These are phyloP conservation scores for Citrus glauca DNA, from an alignment of 345 rosid genomes.

Conservation along the genomic window DNA sequence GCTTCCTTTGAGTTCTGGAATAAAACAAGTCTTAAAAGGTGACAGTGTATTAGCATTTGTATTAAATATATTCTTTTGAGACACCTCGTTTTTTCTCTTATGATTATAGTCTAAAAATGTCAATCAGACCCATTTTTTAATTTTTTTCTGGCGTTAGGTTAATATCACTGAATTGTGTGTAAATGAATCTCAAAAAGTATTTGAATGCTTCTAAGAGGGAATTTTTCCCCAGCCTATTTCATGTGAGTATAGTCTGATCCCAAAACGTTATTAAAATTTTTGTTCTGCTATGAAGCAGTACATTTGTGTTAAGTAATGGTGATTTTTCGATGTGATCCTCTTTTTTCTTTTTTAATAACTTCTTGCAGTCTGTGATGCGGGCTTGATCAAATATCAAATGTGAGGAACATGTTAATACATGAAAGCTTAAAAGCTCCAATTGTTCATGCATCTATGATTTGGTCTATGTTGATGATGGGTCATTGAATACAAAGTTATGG, in stretches of 20 bases:
- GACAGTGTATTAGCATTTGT: not conserved
- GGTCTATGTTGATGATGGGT: constrained; percentile 33
- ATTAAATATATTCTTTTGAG: not conserved
- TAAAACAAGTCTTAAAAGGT: not conserved
- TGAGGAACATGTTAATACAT: not conserved
- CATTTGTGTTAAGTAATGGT: not conserved
- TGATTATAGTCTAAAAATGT: not conserved
- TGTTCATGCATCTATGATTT: not conserved
- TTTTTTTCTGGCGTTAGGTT: not conserved
- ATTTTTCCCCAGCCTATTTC: not conserved
- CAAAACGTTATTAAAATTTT: not conserved
- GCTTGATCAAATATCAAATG: not conserved
- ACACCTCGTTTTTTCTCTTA: not conserved
- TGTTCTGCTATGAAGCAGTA: not conserved
- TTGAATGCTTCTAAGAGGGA: not conserved
- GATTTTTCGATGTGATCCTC: not conserved
- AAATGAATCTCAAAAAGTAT: not conserved
- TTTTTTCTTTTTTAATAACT: not conserved
- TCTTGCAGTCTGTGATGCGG: not conserved
- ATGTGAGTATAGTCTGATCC: not conserved
- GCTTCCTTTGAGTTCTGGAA: not conserved
- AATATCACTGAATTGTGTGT: not conserved
- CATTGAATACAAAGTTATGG: constrained; percentile 68
- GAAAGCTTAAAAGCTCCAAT: not conserved
- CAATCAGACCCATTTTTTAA: not conserved